A percentile compares a stretch with the other conserved stretches of the same genome.
Evolutionary conservation across 2,329 filamentous ascomycete species (phyloP).

Genomic region (Alternaria sp.): DNA sequence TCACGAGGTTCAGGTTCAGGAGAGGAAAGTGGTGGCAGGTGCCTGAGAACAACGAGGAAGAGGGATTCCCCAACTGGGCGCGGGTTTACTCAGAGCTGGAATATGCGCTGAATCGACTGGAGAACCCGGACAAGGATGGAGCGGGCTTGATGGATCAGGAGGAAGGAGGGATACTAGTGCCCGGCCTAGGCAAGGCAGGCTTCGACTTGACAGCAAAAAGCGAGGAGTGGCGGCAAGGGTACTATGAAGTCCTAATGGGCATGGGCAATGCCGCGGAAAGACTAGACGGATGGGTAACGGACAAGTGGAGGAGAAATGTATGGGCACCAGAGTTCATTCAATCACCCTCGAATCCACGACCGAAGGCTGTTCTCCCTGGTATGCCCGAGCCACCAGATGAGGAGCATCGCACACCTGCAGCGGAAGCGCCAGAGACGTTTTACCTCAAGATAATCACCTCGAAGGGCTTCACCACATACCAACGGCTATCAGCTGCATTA

Average conservation of each 20-base stretch:
- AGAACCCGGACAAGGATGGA: constrained; percentile 74
- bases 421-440: constrained; percentile 72
- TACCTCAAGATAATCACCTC: constrained; percentile 86
- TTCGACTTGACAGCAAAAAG: constrained; percentile 78
- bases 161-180: constrained; percentile 56
- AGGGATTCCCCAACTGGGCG: constrained; percentile 74
- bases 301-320: constrained; percentile 67
- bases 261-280: constrained; percentile 80
- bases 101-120: constrained; percentile 70
- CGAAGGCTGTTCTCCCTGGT: constrained; percentile 73
- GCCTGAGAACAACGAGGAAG: constrained; percentile 66
- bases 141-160: constrained; percentile 67
- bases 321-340: constrained; percentile 78
- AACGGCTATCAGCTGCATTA: constrained; percentile 82
- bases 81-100: constrained; percentile 68
- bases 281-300: constrained; percentile 79
- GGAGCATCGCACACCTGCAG: constrained; percentile 76
- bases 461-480: constrained; percentile 77
- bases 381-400: constrained; percentile 72
- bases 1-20: constrained; percentile 73
- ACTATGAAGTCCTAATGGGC: constrained; percentile 82
- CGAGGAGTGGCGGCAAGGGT: constrained; percentile 85
- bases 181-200: constrained; percentile 55
- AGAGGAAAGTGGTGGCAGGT: constrained; percentile 58
- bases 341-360: constrained; percentile 83